Conservation (phyloP, 371 early-diverging fungal genomes). For the Mortierella sp. region DNA sequence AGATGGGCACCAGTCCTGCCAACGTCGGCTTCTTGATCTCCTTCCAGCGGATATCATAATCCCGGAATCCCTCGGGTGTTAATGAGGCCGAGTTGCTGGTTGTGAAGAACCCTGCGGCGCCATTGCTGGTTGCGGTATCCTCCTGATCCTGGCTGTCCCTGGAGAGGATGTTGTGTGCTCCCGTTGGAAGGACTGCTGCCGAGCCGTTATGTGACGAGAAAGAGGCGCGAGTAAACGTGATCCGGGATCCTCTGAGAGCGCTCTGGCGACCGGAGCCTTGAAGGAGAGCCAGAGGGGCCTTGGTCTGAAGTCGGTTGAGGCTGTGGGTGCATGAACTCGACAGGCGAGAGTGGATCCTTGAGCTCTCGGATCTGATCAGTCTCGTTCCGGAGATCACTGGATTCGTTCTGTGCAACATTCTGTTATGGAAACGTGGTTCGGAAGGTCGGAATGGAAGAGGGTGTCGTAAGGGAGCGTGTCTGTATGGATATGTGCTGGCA, state of each 20-base stretch:
- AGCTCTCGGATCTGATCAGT: constrained; percentile 47
- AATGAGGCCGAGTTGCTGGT: constrained; percentile 7
- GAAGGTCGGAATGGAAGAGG: neutral
- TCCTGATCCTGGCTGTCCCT: constrained; percentile 30
- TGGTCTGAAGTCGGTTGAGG: constrained; percentile 17
- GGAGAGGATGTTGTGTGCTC: constrained; percentile 22
- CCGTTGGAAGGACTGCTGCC: constrained; percentile 26
- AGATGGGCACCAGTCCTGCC: constrained; percentile 63
- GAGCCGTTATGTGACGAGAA: constrained; percentile 33
- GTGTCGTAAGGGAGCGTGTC: neutral
- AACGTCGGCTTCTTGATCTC: constrained; percentile 58
- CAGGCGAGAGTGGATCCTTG: constrained; percentile 26
- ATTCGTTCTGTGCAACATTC: constrained; percentile 22
- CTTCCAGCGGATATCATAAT: constrained; percentile 55
- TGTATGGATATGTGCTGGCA: neutral
- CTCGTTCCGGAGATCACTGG: constrained; percentile 42
- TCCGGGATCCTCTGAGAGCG: constrained; percentile 33
- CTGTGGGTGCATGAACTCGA: constrained; percentile 27
- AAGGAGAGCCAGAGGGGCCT: constrained; percentile 7
- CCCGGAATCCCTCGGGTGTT: constrained; percentile 36
- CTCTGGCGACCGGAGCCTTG: constrained; percentile 6
- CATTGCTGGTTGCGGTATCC: constrained; percentile 18
- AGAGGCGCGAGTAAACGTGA: constrained; percentile 44
- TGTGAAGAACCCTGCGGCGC: constrained; percentile 12
- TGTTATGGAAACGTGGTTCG: neutral